phyloP scores from a whole-genome alignment of 139 green algal genomes.

The Parachlorella kessleri region DNA sequence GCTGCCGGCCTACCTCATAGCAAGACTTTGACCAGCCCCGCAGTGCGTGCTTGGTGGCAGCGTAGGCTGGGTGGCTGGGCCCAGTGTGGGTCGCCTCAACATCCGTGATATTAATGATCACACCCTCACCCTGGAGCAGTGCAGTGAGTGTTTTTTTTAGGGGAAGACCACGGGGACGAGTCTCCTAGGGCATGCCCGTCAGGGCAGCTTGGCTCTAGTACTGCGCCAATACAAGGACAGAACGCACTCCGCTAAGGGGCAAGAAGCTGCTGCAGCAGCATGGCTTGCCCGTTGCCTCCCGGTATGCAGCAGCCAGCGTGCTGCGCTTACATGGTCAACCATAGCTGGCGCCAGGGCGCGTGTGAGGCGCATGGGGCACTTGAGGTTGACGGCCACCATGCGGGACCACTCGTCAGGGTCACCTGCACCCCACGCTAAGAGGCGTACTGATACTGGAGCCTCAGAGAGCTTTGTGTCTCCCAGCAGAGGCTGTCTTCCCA shows the following conservation, averaged over 20 bases:
- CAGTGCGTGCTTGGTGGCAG: conserved; percentile 29
- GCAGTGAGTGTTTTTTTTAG: background rate
- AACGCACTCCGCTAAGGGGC: background rate
- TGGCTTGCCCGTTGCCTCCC: background rate
- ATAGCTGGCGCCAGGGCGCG: conserved; percentile 27
- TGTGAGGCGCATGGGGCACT: conserved; percentile 38
- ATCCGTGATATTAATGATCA: conserved; percentile 32
- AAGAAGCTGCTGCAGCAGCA: background rate
- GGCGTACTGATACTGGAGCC: background rate
- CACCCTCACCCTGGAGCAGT: conserved; percentile 2
- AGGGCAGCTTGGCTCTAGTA: background rate
- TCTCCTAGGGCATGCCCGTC: background rate
- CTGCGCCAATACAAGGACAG: background rate
- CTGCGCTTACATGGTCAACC: background rate
- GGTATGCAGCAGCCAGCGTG: background rate
- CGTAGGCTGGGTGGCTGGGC: conserved; percentile 23
- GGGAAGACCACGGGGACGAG: no score
- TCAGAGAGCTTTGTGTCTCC: background rate
- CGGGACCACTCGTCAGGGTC: conserved; percentile 40
- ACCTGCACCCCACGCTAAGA: conserved; percentile 7
- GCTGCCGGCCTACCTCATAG: conserved; percentile 24
- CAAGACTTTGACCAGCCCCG: conserved; percentile 10
- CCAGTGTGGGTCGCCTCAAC: conserved; percentile 33
- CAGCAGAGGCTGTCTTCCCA: no score
- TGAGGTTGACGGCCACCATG: conserved; percentile 29